A percentile compares a stretch with the other conserved stretches of the same genome.
These are phyloP conservation scores for Protea cynaroides DNA, from an alignment of 164 flowering plant genomes.

Conservation along the genomic window DNA sequence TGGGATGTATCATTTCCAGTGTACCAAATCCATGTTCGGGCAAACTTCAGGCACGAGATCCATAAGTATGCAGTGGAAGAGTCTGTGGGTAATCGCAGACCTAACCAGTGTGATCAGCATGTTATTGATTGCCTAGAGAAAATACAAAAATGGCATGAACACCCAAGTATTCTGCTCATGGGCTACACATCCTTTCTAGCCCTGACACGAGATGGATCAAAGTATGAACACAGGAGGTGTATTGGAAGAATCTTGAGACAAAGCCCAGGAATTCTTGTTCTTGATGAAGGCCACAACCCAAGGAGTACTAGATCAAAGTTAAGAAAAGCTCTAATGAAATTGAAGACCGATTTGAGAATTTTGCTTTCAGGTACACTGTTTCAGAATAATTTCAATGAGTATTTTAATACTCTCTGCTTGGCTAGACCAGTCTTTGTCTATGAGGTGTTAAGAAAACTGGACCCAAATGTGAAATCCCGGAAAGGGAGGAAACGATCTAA, in stretches of 20 bases:
- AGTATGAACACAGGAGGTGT: constrained; percentile 44
- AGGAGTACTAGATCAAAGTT: constrained; percentile 82
- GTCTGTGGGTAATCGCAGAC: constrained; percentile 34
- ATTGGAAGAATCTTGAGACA: constrained; percentile 60
- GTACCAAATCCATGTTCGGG: constrained; percentile 64
- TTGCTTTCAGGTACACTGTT: constrained; percentile 89
- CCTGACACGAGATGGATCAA: constrained; percentile 60
- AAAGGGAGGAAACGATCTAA: constrained; percentile 21
- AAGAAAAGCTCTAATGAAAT: constrained; percentile 81
- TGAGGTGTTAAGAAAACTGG: constrained; percentile 61
- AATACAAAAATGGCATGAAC: constrained; percentile 78
- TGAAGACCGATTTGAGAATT: constrained; percentile 60
- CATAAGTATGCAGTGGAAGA: constrained; percentile 20
- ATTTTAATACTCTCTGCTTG: constrained; percentile 83
- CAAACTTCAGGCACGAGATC: constrained; percentile 37
- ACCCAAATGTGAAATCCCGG: constrained; percentile 41
- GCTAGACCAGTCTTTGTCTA: constrained; percentile 76
- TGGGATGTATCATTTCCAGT: constrained; percentile 83
- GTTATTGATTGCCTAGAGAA: constrained; percentile 77
- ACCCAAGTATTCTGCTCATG: constrained; percentile 88
- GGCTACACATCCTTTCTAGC: constrained; percentile 80
- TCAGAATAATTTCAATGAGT: constrained; percentile 89
- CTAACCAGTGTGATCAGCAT: constrained; percentile 59
- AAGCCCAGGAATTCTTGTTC: constrained; percentile 77
- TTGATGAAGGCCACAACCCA: constrained; percentile 98